Base-by-base conservation (phyloP, 2,329 filamentous ascomycete genomes). In the Epichloe sylvatica region DNA sequence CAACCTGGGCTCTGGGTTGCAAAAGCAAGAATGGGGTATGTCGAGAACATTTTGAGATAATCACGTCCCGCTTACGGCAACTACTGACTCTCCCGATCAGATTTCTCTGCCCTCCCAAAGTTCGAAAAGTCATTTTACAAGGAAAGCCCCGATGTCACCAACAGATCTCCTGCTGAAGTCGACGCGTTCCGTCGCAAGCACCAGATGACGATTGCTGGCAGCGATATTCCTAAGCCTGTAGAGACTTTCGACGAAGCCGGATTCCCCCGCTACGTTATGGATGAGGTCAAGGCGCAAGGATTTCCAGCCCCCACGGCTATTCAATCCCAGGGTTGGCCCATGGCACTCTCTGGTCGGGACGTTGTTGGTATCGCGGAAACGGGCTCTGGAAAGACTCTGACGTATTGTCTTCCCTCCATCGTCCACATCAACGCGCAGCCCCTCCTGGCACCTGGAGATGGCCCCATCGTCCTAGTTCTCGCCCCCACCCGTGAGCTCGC, bases 81-180 rank as follows among this genome's bases (percentile, higher is more conserved):
- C 41, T 53, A 51, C 60, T 65, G 60, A 64, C 17, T 41, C 21
- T 6, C 37, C 5, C 9, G 6, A 21, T 19, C 57, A 92, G 92
- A 98, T 65, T 61, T 92, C 49, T 74, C 67, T 62, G 67, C 82
- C 6, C 64, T 98, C 43, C 91, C 92, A 60, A 97, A 97, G 70
- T 98, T 98, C 72, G 92, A 98, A 67, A 98, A 98, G 73, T 90
- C 86, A 8, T 98, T 98, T 74, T 98, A 98, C 80, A 95, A 97
- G 75, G 92, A 97, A 71, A 83, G 92, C 64, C 77, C 83, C 34
- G 80, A 80, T 52, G 91, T 98, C 53, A 70, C 81, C 54, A 74
- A 69, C 60, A 86, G 92, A 62, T 81, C 87, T 12, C 67, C 78
- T 40, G 78, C 79, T 50, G 91, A 97, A 55, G 85, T 98, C 51